Conservation (phyloP, 2,329 filamentous ascomycete genomes). For the Metarhizium sp. region DNA sequence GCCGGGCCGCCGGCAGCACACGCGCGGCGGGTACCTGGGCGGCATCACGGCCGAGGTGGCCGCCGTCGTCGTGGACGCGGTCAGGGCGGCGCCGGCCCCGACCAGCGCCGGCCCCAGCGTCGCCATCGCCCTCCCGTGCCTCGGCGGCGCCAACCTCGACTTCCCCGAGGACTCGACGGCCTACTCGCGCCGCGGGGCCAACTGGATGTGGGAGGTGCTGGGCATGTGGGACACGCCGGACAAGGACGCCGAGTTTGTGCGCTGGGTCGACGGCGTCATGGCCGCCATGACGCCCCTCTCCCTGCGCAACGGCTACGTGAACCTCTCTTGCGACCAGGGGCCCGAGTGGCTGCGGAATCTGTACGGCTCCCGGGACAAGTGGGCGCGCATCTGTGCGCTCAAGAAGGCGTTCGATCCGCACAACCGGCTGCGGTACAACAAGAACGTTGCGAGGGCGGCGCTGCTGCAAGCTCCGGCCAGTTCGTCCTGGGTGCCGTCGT, state of each 20-base stretch:
- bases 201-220: conserved; percentile 1
- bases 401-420: not conserved
- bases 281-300: not conserved
- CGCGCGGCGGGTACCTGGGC: not conserved
- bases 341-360: conserved; percentile 1
- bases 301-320: not conserved
- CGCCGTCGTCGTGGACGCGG: not conserved
- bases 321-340: not conserved
- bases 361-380: conserved; percentile 1
- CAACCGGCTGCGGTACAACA: not conserved
- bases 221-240: not conserved
- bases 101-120: not conserved
- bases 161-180: not conserved
- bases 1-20: not conserved
- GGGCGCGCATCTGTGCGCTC: conserved; percentile 2
- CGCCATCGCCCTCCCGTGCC: not conserved
- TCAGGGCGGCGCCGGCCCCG: not conserved
- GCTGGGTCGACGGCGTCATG: not conserved
- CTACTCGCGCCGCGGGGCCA: not conserved
- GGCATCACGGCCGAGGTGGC: not conserved
- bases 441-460: not conserved
- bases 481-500: not conserved
- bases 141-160: not conserved
- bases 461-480: not conserved
- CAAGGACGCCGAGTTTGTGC: not conserved